A percentile compares a stretch with the other conserved stretches of the same genome.
Conservation (phyloP, 1,284 basidiomycete genomes). For the Moniliella sp. region DNA sequence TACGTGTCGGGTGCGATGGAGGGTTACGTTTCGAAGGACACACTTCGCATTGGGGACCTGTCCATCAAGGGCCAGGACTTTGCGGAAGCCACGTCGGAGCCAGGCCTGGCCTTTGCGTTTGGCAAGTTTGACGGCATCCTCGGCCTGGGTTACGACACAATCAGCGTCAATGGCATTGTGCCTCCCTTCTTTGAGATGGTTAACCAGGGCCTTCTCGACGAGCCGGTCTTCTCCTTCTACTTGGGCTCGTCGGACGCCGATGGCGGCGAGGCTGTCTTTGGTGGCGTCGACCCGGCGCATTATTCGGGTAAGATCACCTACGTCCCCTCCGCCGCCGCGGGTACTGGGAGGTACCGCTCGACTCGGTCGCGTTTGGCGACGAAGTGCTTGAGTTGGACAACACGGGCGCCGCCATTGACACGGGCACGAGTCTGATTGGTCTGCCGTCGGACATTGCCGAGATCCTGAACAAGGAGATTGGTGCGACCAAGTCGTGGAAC, state of each 20-base stretch:
- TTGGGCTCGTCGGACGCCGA: slow-evolving; percentile 65
- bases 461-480: slow-evolving; percentile 77
- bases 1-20: slow-evolving; percentile 95
- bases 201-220: slow-evolving; percentile 57
- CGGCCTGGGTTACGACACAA: slow-evolving; percentile 84
- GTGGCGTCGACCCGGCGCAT: slow-evolving; percentile 60
- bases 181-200: slow-evolving; percentile 94
- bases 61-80: slow-evolving; percentile 60
- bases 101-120: slow-evolving; percentile 74
- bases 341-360: slow-evolving; percentile 53
- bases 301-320: slow-evolving; percentile 67
- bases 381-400: slow-evolving; percentile 59
- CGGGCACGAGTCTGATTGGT: slow-evolving; percentile 69
- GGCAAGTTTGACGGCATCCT: slow-evolving; percentile 88
- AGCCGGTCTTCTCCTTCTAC: slow-evolving; percentile 82
- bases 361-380: slow-evolving; percentile 41
- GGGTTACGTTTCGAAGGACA: slow-evolving; percentile 77
- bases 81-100: slow-evolving; percentile 87
- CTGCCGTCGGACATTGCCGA: slow-evolving; percentile 84
- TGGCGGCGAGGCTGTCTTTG: slow-evolving; percentile 78
- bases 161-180: slow-evolving; percentile 74
- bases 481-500: slow-evolving; percentile 51
- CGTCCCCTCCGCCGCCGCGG: slow-evolving; percentile 77
- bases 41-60: slow-evolving; percentile 63
- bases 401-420: slow-evolving; percentile 55